Percentiles rank a stretch among this genome's conserved stretches.
phyloP scores from a whole-genome alignment of 169 alveolate genomes.

The Plasmodium blacklocki region DNA sequence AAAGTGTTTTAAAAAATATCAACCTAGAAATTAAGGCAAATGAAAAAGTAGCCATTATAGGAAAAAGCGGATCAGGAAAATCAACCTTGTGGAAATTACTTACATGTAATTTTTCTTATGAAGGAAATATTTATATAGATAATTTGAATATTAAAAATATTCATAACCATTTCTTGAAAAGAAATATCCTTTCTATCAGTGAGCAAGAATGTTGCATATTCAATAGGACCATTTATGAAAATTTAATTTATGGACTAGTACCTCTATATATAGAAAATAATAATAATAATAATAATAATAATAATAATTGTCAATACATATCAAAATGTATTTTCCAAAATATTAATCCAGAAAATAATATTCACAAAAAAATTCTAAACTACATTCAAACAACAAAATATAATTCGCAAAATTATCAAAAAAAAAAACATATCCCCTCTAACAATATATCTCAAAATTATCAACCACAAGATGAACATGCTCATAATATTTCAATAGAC shows the following conservation, averaged over 20 bases:
- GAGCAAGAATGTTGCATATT: constrained; percentile 60
- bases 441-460: neutral
- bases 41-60: constrained; percentile 85
- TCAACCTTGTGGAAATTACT: constrained; percentile 79
- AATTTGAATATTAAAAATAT: constrained; percentile 25
- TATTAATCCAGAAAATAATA: neutral
- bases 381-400: neutral
- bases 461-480: neutral
- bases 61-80: constrained; percentile 86
- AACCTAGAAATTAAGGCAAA: constrained; percentile 77
- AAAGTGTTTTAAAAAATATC: constrained; percentile 80
- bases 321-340: neutral
- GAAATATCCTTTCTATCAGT: constrained; percentile 35
- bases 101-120: constrained; percentile 30
- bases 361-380: neutral
- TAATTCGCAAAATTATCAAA: neutral
- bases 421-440: neutral
- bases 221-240: constrained; percentile 60
- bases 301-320: neutral
- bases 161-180: constrained; percentile 32
- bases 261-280: neutral
- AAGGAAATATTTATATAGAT: constrained; percentile 57
- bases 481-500: neutral
- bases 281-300: neutral
- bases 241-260: constrained; percentile 31